These are phyloP conservation scores for Mucor irregularis DNA, from an alignment of 371 early-diverging fungal species.

Conservation along the genomic window DNA sequence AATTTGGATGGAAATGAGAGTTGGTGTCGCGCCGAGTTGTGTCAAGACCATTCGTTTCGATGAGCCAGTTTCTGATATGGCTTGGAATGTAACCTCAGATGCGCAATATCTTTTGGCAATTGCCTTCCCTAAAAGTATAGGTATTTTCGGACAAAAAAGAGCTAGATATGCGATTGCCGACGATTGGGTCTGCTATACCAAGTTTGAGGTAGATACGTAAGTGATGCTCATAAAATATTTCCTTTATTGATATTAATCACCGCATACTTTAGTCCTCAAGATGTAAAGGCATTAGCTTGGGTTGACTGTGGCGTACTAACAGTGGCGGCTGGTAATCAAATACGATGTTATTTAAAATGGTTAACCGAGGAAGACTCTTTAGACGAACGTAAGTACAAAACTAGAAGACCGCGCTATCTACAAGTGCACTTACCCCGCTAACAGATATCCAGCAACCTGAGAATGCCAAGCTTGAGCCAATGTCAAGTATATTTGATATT, in stretches of 20 bases:
- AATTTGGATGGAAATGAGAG: constrained; percentile 42
- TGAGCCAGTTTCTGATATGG: constrained; percentile 49
- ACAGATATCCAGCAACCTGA: constrained; percentile 18
- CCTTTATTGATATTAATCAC: background rate
- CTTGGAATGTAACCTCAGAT: constrained; percentile 75
- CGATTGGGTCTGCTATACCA: constrained; percentile 49
- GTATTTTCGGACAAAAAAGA: constrained; percentile 55
- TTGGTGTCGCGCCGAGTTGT: constrained; percentile 23
- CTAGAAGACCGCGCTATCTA: background rate
- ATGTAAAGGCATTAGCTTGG: constrained; percentile 64
- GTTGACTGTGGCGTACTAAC: constrained; percentile 64
- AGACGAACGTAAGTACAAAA: constrained; percentile 28
- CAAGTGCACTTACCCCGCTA: background rate
- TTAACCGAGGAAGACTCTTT: constrained; percentile 47
- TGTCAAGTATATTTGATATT: constrained; percentile 59
- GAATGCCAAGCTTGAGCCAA: constrained; percentile 32
- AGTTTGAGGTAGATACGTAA: constrained; percentile 48
- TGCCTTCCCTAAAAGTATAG: constrained; percentile 44
- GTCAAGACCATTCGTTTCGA: constrained; percentile 23
- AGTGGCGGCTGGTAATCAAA: constrained; percentile 60
- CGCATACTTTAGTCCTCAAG: constrained; percentile 22
- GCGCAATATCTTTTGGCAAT: constrained; percentile 73
- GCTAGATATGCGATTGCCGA: constrained; percentile 24
- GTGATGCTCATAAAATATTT: constrained; percentile 4
- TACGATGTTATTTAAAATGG: constrained; percentile 70